A percentile compares a stretch with the other conserved stretches of the same genome.
Conservation (phyloP, 2,329 filamentous ascomycete species). For the Metarhizium humberi region DNA sequence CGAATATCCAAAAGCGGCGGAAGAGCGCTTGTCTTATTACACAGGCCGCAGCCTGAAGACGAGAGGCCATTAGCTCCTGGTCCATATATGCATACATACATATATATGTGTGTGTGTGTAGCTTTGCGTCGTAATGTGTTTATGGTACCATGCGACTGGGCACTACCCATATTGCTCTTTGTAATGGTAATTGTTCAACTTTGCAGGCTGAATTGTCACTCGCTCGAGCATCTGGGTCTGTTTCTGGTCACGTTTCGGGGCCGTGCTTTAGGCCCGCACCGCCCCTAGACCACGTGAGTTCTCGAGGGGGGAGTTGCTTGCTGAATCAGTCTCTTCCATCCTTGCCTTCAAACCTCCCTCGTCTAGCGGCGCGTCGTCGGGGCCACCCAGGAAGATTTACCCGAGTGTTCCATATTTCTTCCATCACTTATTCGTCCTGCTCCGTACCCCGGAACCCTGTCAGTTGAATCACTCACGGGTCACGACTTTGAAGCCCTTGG, state of each 20-base stretch:
- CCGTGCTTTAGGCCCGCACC: conserved; percentile 3
- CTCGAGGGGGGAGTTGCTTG: background rate
- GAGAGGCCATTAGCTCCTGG: no score
- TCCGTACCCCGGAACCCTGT: background rate
- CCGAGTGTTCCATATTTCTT: background rate
- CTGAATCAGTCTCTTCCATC: background rate
- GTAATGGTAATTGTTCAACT: no score
- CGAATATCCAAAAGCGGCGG: no score
- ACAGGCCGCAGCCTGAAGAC: no score
- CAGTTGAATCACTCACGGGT: background rate
- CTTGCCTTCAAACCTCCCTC: background rate
- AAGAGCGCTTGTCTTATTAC: no score
- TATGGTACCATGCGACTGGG: no score
- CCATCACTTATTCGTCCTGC: background rate
- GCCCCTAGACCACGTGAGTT: conserved; percentile 1
- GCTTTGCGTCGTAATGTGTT: no score
- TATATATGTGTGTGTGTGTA: no score
- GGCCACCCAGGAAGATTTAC: background rate
- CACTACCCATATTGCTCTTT: no score
- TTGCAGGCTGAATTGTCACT: no score
- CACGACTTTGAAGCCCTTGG: no score
- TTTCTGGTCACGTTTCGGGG: background rate
- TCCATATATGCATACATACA: no score
- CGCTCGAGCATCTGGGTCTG: background rate
- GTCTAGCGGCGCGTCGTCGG: background rate